Evolutionary conservation across 345 rosid genomes (phyloP).

Genomic region (Murraya koenigii): DNA sequence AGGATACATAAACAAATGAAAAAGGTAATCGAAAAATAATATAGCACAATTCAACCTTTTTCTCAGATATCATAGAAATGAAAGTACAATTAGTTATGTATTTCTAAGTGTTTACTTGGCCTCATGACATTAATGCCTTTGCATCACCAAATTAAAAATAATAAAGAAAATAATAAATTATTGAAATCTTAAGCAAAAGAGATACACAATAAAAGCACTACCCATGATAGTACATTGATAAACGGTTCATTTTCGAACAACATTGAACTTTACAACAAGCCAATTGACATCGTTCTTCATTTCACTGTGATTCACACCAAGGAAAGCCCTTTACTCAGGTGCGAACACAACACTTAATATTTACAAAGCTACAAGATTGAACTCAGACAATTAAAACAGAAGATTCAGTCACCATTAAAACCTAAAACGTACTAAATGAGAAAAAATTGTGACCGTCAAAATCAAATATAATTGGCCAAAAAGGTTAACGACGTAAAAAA

Average conservation of each 20-base stretch:
- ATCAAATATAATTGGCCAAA: not conserved
- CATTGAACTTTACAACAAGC: not conserved
- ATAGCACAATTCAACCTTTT: not conserved
- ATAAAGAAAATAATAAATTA: slow-evolving; percentile 1
- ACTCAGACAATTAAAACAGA: not conserved
- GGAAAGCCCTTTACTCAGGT: not conserved
- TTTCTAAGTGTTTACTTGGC: not conserved
- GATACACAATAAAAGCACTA: not conserved
- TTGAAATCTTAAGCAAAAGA: not conserved
- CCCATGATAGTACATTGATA: not conserved
- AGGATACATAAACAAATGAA: not conserved
- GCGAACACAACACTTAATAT: not conserved
- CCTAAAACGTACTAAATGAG: not conserved
- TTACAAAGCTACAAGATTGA: not conserved
- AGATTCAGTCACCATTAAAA: not conserved
- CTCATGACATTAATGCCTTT: not conserved
- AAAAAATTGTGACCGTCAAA: not conserved
- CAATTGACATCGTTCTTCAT: not conserved
- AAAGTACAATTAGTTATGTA: not conserved
- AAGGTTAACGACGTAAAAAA: not conserved
- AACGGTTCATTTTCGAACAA: not conserved
- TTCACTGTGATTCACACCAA: not conserved
- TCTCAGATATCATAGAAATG: not conserved
- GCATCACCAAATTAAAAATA: not conserved
- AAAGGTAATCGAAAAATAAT: not conserved